These are phyloP conservation scores for Prunus kanzakura DNA, from an alignment of 306 rosid genomes.

Conservation along the genomic window DNA sequence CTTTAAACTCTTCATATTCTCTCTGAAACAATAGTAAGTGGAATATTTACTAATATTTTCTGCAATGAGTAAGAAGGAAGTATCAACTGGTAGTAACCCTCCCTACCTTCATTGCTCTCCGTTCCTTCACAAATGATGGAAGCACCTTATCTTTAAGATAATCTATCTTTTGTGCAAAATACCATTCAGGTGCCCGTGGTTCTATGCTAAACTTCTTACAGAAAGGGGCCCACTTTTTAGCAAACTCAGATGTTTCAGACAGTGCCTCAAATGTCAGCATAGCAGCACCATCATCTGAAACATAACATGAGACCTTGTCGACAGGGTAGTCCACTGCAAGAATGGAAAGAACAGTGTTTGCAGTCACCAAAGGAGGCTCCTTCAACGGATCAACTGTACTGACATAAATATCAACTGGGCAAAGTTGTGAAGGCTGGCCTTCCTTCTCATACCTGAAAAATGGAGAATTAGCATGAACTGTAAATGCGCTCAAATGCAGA, in stretches of 20 bases:
- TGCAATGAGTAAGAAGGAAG: not conserved
- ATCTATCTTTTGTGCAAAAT: constrained; percentile 56
- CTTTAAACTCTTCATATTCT: constrained; percentile 72
- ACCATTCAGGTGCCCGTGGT: constrained; percentile 73
- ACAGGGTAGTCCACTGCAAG: constrained; percentile 67
- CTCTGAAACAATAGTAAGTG: constrained; percentile 37
- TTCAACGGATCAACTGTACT: constrained; percentile 55
- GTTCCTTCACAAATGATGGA: constrained; percentile 57
- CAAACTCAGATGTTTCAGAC: constrained; percentile 70
- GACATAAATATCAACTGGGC: constrained; percentile 53
- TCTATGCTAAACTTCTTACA: constrained; percentile 64
- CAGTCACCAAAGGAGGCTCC: constrained; percentile 62
- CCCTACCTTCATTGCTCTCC: constrained; percentile 75
- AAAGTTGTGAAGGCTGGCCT: constrained; percentile 54
- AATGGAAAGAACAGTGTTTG: constrained; percentile 69
- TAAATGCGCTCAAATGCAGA: not conserved
- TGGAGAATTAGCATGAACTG: not conserved
- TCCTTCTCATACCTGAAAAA: constrained; percentile 61
- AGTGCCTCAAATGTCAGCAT: constrained; percentile 65
- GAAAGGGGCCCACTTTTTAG: constrained; percentile 73
- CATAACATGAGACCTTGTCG: constrained; percentile 66
- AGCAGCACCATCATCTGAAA: constrained; percentile 72
- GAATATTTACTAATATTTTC: not conserved
- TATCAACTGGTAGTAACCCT: constrained; percentile 2
- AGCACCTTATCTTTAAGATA: constrained; percentile 54